Base-by-base conservation (phyloP, 2,329 filamentous ascomycete genomes). In the Cryphonectria naterciae region DNA sequence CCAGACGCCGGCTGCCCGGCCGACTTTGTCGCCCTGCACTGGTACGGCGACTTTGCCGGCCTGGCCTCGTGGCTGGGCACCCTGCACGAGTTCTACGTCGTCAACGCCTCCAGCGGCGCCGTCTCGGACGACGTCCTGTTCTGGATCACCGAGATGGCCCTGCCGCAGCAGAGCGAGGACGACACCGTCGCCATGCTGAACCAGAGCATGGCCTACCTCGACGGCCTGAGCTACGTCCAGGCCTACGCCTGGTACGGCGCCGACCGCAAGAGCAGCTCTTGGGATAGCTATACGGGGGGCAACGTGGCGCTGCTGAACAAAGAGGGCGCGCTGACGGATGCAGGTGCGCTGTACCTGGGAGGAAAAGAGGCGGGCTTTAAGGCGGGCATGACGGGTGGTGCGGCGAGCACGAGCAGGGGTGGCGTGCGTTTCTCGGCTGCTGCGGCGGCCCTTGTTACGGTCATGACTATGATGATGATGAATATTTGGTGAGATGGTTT, bases 161-260 rank as follows among this genome's bases (percentile, higher is more conserved):
- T 84, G 1, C 79, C 81, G 0, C 75, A 82, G 69, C 76, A 72
- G 17, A 74, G 77, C n/a, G 75, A 77, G 2, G 78, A 80, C 2
- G 76, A 75, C 1, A 83, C 80, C 1, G 67, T 80, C 2, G 71
- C 76, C 2, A 83, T 83, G 82, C 80, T 83, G 80, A 83, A 81
- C 49, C 74, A 82, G 71, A 81, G 79, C 49, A 71, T 83, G 17
- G 39, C 71, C 0, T 80, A 80, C 64, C 75, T 83, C 6, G 82
- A 83, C 7, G 70, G 68, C 0, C 73, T 76, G 0, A 76, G 80
- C 15, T 77, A 78, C 28, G 78, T 83, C 1, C 74, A 79, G 25
- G 79, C 76, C 0, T 83, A 83, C 65, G 81, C 82, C 0, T 83
- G 82, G 82, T 83, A 82, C 68, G 82, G 82, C 0, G 79, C 78